A percentile compares a stretch with the other conserved stretches of the same genome.
These are phyloP conservation scores for Hypericum androsaemum DNA, from an alignment of 345 rosid genomes.

Conservation along the genomic window DNA sequence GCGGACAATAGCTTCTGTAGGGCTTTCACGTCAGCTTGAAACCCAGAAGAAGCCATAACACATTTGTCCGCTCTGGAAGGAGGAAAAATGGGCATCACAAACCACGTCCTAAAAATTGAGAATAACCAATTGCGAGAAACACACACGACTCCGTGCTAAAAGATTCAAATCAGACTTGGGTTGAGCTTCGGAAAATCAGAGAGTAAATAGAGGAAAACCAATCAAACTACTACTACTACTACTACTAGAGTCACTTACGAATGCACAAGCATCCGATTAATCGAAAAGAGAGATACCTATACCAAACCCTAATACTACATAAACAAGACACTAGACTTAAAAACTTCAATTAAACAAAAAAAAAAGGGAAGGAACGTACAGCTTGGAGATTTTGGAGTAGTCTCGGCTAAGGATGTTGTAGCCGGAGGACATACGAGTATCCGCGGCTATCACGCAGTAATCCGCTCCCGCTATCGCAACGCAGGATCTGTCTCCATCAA, in stretches of 20 bases:
- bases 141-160: too few relatives aligned
- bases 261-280: too few relatives aligned
- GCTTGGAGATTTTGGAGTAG: slow-evolving; percentile 73
- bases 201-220: too few relatives aligned
- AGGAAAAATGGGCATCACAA: not conserved
- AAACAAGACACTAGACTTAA: not conserved
- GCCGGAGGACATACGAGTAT: slow-evolving; percentile 93
- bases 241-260: too few relatives aligned
- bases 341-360: not conserved
- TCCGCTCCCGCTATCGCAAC: slow-evolving; percentile 93
- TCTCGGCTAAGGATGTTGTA: slow-evolving; percentile 86
- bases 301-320: not conserved
- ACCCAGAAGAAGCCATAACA: slow-evolving; percentile 89
- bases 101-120: too few relatives aligned
- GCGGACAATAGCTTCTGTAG: slow-evolving; percentile 79
- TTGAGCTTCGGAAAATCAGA: too few relatives aligned
- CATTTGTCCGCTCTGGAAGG: slow-evolving; percentile 64
- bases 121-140: too few relatives aligned
- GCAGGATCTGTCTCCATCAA: slow-evolving; percentile 43
- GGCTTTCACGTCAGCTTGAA: slow-evolving; percentile 95
- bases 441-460: slow-evolving; percentile 93
- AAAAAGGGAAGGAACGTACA: slow-evolving; percentile 28
- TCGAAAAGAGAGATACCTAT: not conserved
- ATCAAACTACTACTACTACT: too few relatives aligned
- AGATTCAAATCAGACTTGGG: too few relatives aligned